Conservation (phyloP, 169 alveolate genomes). For the Babesia caballi region DNA sequence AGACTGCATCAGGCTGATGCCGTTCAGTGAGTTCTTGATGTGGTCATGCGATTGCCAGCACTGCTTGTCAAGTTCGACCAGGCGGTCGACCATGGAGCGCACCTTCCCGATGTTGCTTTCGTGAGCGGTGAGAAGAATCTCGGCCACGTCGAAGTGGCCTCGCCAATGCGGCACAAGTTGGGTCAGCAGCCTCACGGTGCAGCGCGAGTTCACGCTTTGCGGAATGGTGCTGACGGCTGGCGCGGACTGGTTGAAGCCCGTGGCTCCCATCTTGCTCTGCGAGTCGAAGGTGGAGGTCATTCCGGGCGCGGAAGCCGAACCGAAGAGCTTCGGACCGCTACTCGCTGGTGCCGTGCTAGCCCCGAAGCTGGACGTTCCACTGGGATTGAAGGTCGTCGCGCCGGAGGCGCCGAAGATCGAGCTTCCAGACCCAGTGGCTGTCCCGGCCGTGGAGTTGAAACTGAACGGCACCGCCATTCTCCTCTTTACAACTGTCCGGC, state of each 20-base stretch:
- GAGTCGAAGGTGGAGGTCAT: neutral
- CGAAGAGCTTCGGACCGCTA: neutral
- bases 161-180: conserved; percentile 56
- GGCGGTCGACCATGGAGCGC: conserved; percentile 17
- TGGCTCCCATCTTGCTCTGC: neutral
- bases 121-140: conserved; percentile 21
- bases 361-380: conserved; percentile 17
- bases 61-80: conserved; percentile 10
- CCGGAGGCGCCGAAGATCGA: neutral
- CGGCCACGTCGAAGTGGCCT: conserved; percentile 67
- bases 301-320: neutral
- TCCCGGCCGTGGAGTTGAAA: neutral
- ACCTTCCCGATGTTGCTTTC: conserved; percentile 37
- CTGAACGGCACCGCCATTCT: conserved; percentile 11
- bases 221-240: neutral
- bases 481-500: no score
- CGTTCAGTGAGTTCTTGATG: conserved; percentile 34
- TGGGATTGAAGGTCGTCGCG: neutral
- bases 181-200: conserved; percentile 47
- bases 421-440: neutral
- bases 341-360: neutral
- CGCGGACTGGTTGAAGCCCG: neutral
- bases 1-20: conserved; percentile 27
- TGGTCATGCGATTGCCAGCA: conserved; percentile 34
- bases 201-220: conserved; percentile 20